These are phyloP conservation scores for Kandelia obovata DNA, from an alignment of 345 rosid genomes.

Conservation along the genomic window DNA sequence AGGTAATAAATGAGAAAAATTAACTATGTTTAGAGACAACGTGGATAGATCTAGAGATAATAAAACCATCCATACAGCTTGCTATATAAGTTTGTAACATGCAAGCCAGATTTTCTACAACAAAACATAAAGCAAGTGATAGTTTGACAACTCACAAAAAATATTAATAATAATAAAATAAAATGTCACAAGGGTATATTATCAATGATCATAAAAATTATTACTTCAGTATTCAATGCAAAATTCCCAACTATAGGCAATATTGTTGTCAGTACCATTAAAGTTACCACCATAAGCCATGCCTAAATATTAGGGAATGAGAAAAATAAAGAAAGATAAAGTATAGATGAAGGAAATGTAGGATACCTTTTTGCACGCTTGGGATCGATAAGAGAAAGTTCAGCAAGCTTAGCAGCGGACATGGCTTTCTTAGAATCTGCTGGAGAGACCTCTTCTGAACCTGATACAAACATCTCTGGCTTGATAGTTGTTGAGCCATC, in stretches of 20 bases:
- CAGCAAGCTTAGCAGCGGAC: constrained; percentile 94
- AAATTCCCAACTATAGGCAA: too few species aligned
- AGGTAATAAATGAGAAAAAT: too few species aligned
- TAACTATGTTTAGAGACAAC: neutral
- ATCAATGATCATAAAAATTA: too few species aligned
- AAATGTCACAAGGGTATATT: too few species aligned
- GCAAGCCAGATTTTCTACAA: neutral
- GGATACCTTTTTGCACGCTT: constrained; percentile 94
- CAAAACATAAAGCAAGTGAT: neutral
- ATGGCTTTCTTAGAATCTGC: constrained; percentile 77
- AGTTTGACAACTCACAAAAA: neutral
- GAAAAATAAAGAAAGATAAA: neutral
- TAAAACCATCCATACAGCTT: neutral
- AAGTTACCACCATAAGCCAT: too few species aligned
- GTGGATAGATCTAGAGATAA: neutral
- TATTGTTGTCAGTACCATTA: too few species aligned
- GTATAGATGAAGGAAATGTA: neutral
- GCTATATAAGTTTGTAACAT: neutral
- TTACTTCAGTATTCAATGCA: too few species aligned
- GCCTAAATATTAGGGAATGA: too few species aligned
- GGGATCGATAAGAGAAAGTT: constrained; percentile 94
- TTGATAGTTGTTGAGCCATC: constrained; percentile 72
- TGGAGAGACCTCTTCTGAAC: constrained; percentile 48
- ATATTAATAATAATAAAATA: too few species aligned
- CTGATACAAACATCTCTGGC: constrained; percentile 79